Conservation (phyloP, 371 early-diverging fungal genomes). For the Mortierella sp. region DNA sequence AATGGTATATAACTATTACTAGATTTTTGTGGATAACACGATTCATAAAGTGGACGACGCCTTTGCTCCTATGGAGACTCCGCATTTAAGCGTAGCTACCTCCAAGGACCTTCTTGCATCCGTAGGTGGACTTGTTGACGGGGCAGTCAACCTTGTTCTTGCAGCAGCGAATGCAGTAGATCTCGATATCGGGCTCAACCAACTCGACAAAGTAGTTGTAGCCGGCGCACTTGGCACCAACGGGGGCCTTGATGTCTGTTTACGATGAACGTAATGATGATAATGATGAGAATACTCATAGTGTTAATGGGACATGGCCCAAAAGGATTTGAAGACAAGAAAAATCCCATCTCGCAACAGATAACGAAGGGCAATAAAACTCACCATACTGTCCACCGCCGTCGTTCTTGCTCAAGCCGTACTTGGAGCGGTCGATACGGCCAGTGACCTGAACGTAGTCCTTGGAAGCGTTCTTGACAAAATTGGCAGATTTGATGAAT, state of each 20-base stretch:
- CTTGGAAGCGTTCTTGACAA: constrained; percentile 20
- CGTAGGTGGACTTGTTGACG: constrained; percentile 61
- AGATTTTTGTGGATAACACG: not conserved
- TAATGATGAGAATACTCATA: no score
- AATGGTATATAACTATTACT: not conserved
- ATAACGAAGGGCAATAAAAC: no score
- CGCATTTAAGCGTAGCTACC: constrained; percentile 61
- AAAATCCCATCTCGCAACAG: no score
- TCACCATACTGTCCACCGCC: constrained; percentile 59
- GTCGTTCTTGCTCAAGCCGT: constrained; percentile 31
- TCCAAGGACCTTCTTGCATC: constrained; percentile 64
- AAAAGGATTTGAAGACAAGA: no score
- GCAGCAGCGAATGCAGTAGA: constrained; percentile 65
- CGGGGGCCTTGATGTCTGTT: constrained; percentile 44
- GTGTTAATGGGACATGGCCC: no score
- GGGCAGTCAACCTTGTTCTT: constrained; percentile 59
- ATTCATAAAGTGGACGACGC: no score
- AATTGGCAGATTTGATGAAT: constrained; percentile 56
- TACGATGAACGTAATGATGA: no score
- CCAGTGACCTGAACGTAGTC: constrained; percentile 59
- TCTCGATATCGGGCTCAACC: constrained; percentile 54
- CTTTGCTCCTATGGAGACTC: no score
- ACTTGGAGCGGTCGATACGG: constrained; percentile 39
- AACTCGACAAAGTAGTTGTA: constrained; percentile 56
- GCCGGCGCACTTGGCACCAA: constrained; percentile 44